A percentile compares a stretch with the other conserved stretches of the same genome.
These are phyloP conservation scores for Apophysomyces variabilis DNA, from an alignment of 371 early-diverging fungal species.

Conservation along the genomic window DNA sequence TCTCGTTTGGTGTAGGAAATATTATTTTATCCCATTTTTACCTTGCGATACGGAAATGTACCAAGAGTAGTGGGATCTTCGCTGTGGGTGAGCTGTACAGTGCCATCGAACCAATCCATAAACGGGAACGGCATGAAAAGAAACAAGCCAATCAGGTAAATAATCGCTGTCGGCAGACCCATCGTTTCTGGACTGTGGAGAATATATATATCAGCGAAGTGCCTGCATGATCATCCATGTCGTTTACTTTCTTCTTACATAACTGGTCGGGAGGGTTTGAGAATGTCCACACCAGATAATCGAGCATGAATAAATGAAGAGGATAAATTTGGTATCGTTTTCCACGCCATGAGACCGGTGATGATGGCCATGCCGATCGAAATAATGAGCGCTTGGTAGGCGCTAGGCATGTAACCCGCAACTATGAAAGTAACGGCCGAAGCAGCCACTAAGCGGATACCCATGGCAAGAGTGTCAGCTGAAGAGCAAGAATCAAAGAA, in stretches of 20 bases:
- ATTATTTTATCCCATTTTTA: constrained; percentile 22
- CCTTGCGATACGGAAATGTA: constrained; percentile 76
- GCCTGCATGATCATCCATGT: neutral
- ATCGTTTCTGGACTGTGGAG: constrained; percentile 42
- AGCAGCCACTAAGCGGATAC: neutral
- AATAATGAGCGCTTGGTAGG: constrained; percentile 71
- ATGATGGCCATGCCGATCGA: constrained; percentile 69
- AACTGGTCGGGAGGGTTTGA: constrained; percentile 74
- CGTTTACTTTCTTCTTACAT: constrained; percentile 50
- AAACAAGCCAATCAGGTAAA: constrained; percentile 87
- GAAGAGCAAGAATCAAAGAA: neutral
- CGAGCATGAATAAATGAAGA: constrained; percentile 73
- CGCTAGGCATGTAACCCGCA: constrained; percentile 28
- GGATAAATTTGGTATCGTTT: constrained; percentile 58
- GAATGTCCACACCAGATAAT: constrained; percentile 81
- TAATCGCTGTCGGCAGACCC: constrained; percentile 55
- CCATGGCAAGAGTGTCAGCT: neutral
- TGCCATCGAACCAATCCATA: constrained; percentile 72
- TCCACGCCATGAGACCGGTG: constrained; percentile 66
- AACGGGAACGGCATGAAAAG: constrained; percentile 94
- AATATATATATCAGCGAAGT: neutral
- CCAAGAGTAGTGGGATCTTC: constrained; percentile 41
- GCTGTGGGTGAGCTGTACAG: constrained; percentile 36
- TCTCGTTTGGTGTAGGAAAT: too few species aligned
- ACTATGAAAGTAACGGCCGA: constrained; percentile 15